Conservation (phyloP, 139 green algal species). For the Micromonas pusilla region DNA sequence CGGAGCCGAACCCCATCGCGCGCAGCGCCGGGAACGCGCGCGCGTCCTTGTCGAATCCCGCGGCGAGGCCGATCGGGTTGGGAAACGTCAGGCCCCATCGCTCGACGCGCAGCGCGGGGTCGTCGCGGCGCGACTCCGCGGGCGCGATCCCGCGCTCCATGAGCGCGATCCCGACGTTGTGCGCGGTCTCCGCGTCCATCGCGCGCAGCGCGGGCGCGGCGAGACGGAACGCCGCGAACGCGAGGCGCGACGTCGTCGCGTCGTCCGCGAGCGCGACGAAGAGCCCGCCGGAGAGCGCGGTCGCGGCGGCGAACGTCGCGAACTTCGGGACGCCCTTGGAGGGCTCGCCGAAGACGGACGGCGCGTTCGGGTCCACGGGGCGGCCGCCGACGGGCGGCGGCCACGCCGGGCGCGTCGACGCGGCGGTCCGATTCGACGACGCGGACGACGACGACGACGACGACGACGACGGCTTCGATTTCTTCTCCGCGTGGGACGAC, state of each 20-base stretch:
- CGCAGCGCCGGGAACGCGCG: slow-evolving; percentile 69
- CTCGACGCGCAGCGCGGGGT: not conserved
- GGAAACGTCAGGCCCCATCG: slow-evolving; percentile 66
- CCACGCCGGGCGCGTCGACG: not conserved
- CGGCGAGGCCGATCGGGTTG: slow-evolving; percentile 91
- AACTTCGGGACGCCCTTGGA: not conserved
- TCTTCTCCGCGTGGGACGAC: too few species aligned
- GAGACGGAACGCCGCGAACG: slow-evolving; percentile 2
- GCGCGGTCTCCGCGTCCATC: slow-evolving; percentile 69
- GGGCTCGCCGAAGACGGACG: too few species aligned
- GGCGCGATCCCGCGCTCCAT: slow-evolving; percentile 60
- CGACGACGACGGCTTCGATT: too few species aligned
- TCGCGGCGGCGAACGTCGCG: not conserved
- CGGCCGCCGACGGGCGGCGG: too few species aligned
- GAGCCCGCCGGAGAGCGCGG: not conserved
- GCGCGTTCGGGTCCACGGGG: not conserved
- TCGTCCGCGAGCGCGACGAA: not conserved
- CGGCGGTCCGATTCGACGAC: not conserved
- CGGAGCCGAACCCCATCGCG: slow-evolving; percentile 74
- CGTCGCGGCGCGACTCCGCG: slow-evolving; percentile 35
- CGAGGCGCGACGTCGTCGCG: not conserved
- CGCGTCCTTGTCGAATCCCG: slow-evolving; percentile 95
- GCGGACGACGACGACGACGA: too few species aligned
- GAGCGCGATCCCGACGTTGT: slow-evolving; percentile 63
- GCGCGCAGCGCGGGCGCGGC: slow-evolving; percentile 49